Base-by-base conservation (phyloP, 345 rosid genomes). In the Boechera divaricarpa region DNA sequence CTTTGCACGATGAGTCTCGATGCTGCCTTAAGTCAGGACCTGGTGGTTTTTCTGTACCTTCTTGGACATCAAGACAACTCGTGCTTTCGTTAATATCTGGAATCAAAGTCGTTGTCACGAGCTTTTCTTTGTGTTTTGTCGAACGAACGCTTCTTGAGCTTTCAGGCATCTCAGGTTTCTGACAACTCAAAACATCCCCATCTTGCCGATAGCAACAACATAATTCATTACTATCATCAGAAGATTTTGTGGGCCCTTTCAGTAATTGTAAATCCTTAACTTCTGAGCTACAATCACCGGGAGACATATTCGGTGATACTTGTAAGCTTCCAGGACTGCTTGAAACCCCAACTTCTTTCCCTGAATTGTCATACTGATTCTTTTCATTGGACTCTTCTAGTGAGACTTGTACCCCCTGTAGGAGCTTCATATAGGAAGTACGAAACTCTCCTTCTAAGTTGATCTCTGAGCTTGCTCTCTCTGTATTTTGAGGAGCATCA, bases 371-470 rank as follows among this genome's bases (percentile, higher is more conserved):
- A 45, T 63, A 28, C 47, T 72, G 71, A 35, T 45, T n/a, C 45
- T 47, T 66, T 36, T 68, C 73, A 63, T 45, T 72, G 42, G 74
- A 72, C 51, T 63, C 80, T 66, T 77, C 52, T 12, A 61, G 73
- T 29, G 70, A 82, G 73, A 76, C 60, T 53, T 75, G 79, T 33
- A 45, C 72, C 66, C 47, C 69, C n/a, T 79, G 76, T 48, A 87
- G 48, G 59, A 92, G 95, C 87, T 88, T 86, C 85, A 83, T 10
- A 55, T 77, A 90, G 26, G 93, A 83, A 47, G 57, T 70, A 15
- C 5, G 49, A 77, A 77, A 77, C 55, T 70, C 87, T 63, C 31
- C 81, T 74, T 79, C 83, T 45, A 86, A 81, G 79, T 80, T 78
- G 81, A 77, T 82, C 61, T 79, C 87, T 33, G 85, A 85, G 82